Percentiles rank a stretch among this genome's conserved stretches.
phyloP scores from a whole-genome alignment of 176 grass and related monocot species.

The Cenchrus americanus region DNA sequence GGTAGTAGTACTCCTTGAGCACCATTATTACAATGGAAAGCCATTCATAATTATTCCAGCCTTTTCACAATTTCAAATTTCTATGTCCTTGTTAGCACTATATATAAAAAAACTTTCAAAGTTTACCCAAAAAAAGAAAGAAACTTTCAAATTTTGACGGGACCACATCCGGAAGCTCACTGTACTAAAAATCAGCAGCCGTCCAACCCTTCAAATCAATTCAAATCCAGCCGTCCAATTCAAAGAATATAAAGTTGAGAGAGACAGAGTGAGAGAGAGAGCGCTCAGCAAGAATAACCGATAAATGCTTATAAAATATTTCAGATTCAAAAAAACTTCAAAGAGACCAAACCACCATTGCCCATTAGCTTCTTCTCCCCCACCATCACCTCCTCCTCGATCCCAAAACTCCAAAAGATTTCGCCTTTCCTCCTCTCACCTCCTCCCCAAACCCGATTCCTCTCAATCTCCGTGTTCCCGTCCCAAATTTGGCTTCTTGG shows the following conservation, averaged over 20 bases:
- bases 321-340: conserved; percentile 52
- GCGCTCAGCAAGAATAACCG: background rate
- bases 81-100: background rate
- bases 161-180: background rate
- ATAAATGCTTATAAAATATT: conserved; percentile 43
- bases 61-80: background rate
- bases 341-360: conserved; percentile 49
- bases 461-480: background rate
- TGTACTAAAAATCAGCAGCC: conserved; percentile 5
- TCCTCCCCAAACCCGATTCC: conserved; percentile 8
- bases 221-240: conserved; percentile 12
- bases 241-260: background rate
- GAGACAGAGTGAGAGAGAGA: background rate
- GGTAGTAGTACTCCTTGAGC: background rate
- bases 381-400: conserved; percentile 28
- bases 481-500: conserved; percentile 24
- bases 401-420: conserved; percentile 48
- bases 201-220: conserved; percentile 17
- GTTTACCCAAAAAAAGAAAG: too few species aligned
- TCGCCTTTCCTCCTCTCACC: conserved; percentile 36
- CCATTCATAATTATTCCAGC: background rate
- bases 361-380: conserved; percentile 41
- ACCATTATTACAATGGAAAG: background rate
- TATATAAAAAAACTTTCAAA: background rate
- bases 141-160: background rate